Base-by-base conservation (phyloP, 2,329 filamentous ascomycete species). In the Reticulascus tulasneorum region DNA sequence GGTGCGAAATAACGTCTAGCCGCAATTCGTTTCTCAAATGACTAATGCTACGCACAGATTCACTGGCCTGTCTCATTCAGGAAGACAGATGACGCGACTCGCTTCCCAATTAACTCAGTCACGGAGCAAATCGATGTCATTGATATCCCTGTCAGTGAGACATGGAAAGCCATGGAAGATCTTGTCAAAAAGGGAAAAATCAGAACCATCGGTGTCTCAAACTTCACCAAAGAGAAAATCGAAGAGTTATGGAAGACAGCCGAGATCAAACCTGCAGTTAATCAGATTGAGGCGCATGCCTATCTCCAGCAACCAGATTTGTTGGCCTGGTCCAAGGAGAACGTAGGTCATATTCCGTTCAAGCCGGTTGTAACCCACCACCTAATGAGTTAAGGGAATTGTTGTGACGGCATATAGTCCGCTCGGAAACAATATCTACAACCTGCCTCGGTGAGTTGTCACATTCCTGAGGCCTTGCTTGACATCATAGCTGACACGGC, bases 161-260 rank as follows among this genome's bases (percentile, higher is more conserved):
- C 79, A 15, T 79, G 75, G 75, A 62, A 67, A 25, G 74, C 73
- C 29, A 76, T 82, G 75, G 79, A 82, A 58, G 66, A 65, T 38
- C 58, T 80, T n/a, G 61, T 73, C 7, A 56, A 60, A 25, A 64
- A 66, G 25, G 71, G 73, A 44, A 78, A 78, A 55, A 66, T 69
- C 16, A 66, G 67, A 42, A 66, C 71, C 33, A 79, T 82, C 37
- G 77, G 77, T 17, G 69, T 81, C 23, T 74, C 69, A 44, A 81
- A 81, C 63, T 80, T 70, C 58, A 73, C 68, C 22, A 60, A 67
- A 25, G 50, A 60, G n/a, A 68, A 68, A 31, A 68, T 82, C 23
- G 62, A 79, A 48, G 56, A 73, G 36, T 63, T 82, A 15, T 61
- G 77, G 17, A 46, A 46, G 23, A 44, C 33, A 37, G 70, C 69